Conservation (phyloP, 257 asterid species). For the Cinchona pubescens region DNA sequence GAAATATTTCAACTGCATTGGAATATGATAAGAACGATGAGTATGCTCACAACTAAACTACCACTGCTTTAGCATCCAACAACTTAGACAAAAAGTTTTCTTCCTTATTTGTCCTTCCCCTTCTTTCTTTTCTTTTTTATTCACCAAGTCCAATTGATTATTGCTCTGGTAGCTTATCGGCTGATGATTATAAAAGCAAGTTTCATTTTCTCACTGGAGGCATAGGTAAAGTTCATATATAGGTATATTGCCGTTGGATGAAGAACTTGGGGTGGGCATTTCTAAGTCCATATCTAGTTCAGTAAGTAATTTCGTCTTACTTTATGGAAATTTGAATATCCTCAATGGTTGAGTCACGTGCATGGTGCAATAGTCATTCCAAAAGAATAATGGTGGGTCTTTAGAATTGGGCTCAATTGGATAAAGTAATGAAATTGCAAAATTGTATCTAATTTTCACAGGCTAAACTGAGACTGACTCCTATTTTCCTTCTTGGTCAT, state of each 20-base stretch:
- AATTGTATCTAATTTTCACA: neutral
- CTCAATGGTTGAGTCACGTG: neutral
- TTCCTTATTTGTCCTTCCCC: neutral
- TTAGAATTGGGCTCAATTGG: neutral
- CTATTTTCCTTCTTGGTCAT: neutral
- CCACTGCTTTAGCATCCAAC: neutral
- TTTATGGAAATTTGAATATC: neutral
- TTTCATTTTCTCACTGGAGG: neutral
- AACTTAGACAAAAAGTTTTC: neutral
- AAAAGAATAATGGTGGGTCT: neutral
- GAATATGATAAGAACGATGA: neutral
- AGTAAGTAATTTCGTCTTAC: neutral
- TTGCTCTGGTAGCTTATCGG: neutral
- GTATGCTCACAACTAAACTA: neutral
- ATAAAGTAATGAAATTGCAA: neutral
- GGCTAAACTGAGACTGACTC: neutral
- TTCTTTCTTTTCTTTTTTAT: no score
- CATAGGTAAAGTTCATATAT: no score
- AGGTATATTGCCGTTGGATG: neutral
- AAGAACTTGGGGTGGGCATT: neutral
- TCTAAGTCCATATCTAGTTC: neutral
- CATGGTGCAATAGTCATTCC: neutral
- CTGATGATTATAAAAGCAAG: neutral
- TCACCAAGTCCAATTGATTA: neutral
- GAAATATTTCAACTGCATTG: neutral